These are phyloP conservation scores for Populus tremula DNA, from an alignment of 345 rosid genomes.

Conservation along the genomic window DNA sequence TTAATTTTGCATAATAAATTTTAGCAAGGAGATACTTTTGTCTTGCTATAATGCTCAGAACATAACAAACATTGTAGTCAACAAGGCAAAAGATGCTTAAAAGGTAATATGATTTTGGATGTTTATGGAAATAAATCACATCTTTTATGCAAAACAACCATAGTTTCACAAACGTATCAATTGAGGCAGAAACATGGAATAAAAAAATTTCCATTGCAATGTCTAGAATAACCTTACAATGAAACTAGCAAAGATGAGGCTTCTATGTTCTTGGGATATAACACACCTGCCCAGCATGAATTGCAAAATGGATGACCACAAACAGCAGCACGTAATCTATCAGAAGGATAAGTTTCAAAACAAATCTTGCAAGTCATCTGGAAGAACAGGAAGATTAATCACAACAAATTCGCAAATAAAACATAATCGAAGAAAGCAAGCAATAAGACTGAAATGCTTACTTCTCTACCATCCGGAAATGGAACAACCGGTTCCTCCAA, in stretches of 20 bases:
- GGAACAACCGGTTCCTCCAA: constrained; percentile 17
- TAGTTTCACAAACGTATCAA: not conserved
- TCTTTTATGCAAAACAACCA: not conserved
- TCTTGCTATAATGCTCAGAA: not conserved
- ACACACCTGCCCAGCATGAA: constrained; percentile 34
- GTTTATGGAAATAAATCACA: not conserved
- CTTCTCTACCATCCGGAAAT: constrained; percentile 29
- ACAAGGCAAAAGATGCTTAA: not conserved
- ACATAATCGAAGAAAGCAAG: not conserved
- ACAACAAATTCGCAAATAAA: not conserved
- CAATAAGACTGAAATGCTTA: constrained; percentile 1
- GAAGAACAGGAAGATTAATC: not conserved
- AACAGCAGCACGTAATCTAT: constrained; percentile 23
- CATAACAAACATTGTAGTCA: not conserved
- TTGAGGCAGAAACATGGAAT: not conserved
- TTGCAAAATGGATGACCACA: constrained; percentile 38
- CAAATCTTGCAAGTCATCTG: constrained; percentile 39
- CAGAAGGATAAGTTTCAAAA: constrained; percentile 25
- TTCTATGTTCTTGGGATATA: not conserved
- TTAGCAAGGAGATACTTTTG: not conserved
- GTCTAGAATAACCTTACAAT: not conserved
- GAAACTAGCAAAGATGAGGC: not conserved
- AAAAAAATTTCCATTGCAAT: not conserved
- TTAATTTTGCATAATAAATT: not conserved
- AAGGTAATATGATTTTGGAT: not conserved